Evolutionary conservation across 768 basidiomycete genomes (phyloP), one percentile per base, ranked within the genome.

Genomic region (Phanerochaete carnosa): DNA sequence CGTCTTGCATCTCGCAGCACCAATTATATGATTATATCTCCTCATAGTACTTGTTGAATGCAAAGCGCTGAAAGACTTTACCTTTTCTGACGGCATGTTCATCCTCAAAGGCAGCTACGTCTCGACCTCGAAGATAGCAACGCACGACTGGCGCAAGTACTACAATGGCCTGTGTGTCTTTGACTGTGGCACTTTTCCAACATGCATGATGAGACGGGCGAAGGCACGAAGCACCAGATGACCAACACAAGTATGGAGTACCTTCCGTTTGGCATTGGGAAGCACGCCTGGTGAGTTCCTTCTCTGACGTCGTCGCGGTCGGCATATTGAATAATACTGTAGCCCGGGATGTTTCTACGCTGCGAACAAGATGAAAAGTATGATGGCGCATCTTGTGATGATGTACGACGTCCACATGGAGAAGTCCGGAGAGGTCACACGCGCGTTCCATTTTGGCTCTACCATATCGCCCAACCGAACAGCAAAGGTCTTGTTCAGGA

Each of bases 151-250:
- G 22, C 67, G 57, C 15, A 58, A 58, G 0, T 55, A 58, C 47
- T 74, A 70, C 55, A 28, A 56, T n/a, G 57, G 70, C 37, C 57
- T 70, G 0, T 45, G 67, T 79, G n/a, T n/a, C n/a, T n/a, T n/a
- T n/a, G n/a, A n/a, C n/a, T n/a, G n/a, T n/a, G n/a, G n/a, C n/a
- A 83, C 2, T 85, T 82, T 64, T 45, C 37, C 9, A 43, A 23
- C 23, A 39, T 45, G 43, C 39, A 30, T 19, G 71, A 77, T 16
- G 64, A 59, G 37, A 64, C 12, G 26, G 23, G 35, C 2, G 54
- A 25, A 39, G 51, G n/a, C 25, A 30, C 22, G 2, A 52, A 30
- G 16, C 50, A 52, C 26, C 50, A 52, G 28, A 52, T n/a, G n/a
- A n/a, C n/a, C n/a, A n/a, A n/a, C n/a, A n/a, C n/a, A n/a, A n/a